Percentiles rank a stretch among this genome's conserved stretches.
phyloP scores from a whole-genome alignment of 1,139 yeast species.

The Pichia sp. region DNA sequence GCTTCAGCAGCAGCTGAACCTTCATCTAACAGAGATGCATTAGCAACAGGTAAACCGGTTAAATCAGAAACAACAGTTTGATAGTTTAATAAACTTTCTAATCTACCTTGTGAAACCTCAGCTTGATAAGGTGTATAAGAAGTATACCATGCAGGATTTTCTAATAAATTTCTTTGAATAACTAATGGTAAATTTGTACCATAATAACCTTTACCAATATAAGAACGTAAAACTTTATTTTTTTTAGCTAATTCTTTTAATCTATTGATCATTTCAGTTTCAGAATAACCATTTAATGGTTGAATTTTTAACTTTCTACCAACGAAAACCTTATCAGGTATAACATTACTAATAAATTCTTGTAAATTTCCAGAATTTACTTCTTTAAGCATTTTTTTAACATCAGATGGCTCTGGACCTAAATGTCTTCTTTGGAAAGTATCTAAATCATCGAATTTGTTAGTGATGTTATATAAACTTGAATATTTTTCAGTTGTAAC shows the following conservation, averaged over 20 bases:
- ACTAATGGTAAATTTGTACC: conserved; percentile 90
- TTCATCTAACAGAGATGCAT: conserved; percentile 91
- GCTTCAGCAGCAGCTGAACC: conserved; percentile 99
- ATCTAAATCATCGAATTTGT: conserved; percentile 41
- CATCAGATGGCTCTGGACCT: conserved; percentile 70
- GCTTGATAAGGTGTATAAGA: conserved; percentile 98
- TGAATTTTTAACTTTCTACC: conserved; percentile 57
- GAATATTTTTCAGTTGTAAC: conserved; percentile 42
- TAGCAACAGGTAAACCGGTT: conserved; percentile 89
- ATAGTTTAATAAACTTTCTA: conserved; percentile 81
- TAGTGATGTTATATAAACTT: conserved; percentile 36
- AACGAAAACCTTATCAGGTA: conserved; percentile 70
- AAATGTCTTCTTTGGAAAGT: conserved; percentile 87
- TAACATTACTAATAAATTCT: conserved; percentile 63
- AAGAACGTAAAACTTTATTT: conserved; percentile 64
- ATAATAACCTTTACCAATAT: conserved; percentile 92
- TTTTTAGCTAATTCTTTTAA: conserved; percentile 64
- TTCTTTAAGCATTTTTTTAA: conserved; percentile 54
- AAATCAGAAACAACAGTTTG: conserved; percentile 86
- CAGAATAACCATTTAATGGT: conserved; percentile 72
- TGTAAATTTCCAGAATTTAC: conserved; percentile 66
- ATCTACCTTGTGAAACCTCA: conserved; percentile 93
- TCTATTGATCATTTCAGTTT: conserved; percentile 70
- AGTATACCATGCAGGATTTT: conserved; percentile 97
- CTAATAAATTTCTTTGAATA: conserved; percentile 84